These are phyloP conservation scores for Leptographium galeiforme DNA, from an alignment of 2,329 filamentous ascomycete species.

Conservation along the genomic window DNA sequence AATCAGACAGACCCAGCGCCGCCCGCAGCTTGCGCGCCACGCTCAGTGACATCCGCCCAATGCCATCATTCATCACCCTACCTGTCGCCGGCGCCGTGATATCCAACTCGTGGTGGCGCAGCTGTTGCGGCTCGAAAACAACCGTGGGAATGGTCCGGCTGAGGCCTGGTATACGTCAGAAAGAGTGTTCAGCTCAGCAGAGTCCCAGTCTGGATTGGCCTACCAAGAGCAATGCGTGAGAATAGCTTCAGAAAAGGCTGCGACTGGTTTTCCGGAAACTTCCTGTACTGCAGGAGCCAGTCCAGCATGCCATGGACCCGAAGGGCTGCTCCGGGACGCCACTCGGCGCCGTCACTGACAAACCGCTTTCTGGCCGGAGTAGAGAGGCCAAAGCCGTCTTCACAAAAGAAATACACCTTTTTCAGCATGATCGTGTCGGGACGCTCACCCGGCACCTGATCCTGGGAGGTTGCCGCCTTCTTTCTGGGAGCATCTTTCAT, in stretches of 20 bases:
- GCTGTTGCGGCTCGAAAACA: slow-evolving; percentile 31
- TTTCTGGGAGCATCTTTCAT: slow-evolving; percentile 10
- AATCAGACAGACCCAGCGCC: slow-evolving; percentile 33
- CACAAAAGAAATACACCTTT: slow-evolving; percentile 41
- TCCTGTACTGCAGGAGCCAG: slow-evolving; percentile 32
- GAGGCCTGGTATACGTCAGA: slow-evolving; percentile 24
- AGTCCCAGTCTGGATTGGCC: slow-evolving; percentile 5
- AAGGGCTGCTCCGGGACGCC: not conserved
- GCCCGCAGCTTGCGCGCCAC: slow-evolving; percentile 40
- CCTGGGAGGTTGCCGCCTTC: not conserved
- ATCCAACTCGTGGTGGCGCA: slow-evolving; percentile 24
- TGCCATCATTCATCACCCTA: slow-evolving; percentile 53
- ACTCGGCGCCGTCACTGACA: slow-evolving; percentile 3
- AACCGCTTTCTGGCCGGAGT: slow-evolving; percentile 10
- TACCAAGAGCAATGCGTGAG: slow-evolving; percentile 42
- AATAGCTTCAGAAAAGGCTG: slow-evolving; percentile 44
- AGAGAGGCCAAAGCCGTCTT: slow-evolving; percentile 27
- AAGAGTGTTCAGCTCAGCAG: not conserved
- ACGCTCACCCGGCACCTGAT: slow-evolving; percentile 18
- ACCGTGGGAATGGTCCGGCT: slow-evolving; percentile 36
- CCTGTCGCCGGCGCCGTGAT: slow-evolving; percentile 20
- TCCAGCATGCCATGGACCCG: slow-evolving; percentile 28
- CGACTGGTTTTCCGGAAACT: slow-evolving; percentile 24
- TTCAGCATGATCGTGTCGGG: slow-evolving; percentile 22
- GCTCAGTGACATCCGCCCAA: slow-evolving; percentile 48